Evolutionary conservation across 805 yeast species (phyloP), one percentile per base, ranked within the genome.

Genomic region (Lachancea cidri): DNA sequence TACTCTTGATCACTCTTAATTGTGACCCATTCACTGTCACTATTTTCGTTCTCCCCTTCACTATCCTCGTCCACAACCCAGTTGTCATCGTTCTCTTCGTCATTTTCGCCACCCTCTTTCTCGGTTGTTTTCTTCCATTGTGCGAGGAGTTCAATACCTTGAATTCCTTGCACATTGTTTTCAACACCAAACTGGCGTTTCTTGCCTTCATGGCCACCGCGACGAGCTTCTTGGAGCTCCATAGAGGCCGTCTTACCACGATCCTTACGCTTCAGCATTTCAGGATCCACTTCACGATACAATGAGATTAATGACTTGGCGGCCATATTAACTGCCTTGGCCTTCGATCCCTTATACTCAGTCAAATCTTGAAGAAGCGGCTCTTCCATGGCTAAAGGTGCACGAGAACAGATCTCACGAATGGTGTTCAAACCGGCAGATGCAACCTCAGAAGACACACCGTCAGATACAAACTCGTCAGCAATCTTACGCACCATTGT

Each of bases 401-500:
- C 94, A 71, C 99, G 81, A 2, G 96, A 66, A 48, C 89, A 73
- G 44, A 93, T 87, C 65, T 93, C 98, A 53, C 98, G 74, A 45
- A 91, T 91, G 3, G 98, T 86, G 64, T 93, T 93, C 50, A 93
- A 74, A 57, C 99, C 99, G 4, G 98, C 98, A 39, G 97, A 88
- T 4, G 97, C 97, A 41, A 89, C 99, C 66, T 93, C 96, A 25
- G 95, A 81, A 13, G 97, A 88, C 30, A 93, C 98, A 73, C 99
- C 99, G 58, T 93, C 98, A 51, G 95, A 84, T 18, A 93, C 96
- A 56, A 93, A 93, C 66, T 93, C 98, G 65, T 93, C 95, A 1
- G 98, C 98, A 50, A 93, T 80, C 59, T 91, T 93, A 43, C 96
- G 77, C 7, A 93, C 81, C 52, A 93, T 79, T 38, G 82, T 81